Conservation (phyloP, 176 grass and related monocot genomes). For the Avena atlantica region DNA sequence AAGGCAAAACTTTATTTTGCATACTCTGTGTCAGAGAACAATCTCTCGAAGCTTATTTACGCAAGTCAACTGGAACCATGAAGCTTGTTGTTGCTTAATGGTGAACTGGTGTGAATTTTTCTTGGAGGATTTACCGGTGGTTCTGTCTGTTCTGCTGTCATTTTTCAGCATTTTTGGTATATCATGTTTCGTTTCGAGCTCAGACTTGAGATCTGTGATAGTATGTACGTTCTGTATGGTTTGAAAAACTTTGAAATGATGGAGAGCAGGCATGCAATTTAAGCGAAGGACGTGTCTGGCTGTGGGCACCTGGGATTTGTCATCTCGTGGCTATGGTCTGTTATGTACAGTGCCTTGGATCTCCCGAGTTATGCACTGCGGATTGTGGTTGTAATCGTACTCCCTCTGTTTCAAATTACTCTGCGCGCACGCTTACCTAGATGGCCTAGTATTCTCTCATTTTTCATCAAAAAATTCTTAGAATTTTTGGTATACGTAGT, state of each 20-base stretch:
- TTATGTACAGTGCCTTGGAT: neutral
- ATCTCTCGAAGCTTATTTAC: neutral
- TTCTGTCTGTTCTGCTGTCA: neutral
- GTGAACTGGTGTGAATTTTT: neutral
- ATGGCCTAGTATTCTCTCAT: too few relatives aligned
- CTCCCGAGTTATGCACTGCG: neutral
- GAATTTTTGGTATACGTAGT: too few relatives aligned
- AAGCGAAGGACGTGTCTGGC: neutral
- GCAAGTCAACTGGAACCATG: neutral
- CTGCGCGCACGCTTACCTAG: too few relatives aligned
- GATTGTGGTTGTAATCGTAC: neutral
- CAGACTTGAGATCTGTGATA: neutral
- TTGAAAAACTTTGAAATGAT: conserved; percentile 36
- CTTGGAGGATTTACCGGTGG: neutral
- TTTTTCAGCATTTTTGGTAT: neutral
- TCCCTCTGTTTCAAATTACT: too few relatives aligned
- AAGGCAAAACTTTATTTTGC: neutral
- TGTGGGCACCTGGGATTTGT: conserved; percentile 44
- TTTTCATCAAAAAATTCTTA: too few relatives aligned
- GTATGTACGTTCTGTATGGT: neutral
- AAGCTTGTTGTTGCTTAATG: neutral
- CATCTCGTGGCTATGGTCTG: neutral
- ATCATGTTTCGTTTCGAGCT: neutral
- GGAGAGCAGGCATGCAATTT: neutral
- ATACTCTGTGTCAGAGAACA: neutral